Base-by-base conservation (phyloP, 2,329 filamentous ascomycete species). In the Botrytis medusae region DNA sequence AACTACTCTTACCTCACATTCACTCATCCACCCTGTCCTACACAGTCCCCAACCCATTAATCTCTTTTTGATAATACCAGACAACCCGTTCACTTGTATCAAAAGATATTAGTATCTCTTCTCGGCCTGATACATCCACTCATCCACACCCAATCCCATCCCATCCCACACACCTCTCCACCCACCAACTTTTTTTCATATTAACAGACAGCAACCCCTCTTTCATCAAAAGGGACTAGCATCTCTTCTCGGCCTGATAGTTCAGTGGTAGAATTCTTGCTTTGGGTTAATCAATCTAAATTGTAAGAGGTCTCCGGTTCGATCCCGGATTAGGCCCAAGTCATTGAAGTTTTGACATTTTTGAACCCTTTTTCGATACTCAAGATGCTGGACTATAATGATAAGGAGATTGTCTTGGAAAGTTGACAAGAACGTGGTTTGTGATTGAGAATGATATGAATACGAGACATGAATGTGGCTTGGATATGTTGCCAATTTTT, bases 231-330 rank as follows among this genome's bases (percentile, higher is more conserved):
- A n/a, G 29, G 16, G 62, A 46, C 29, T 34, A 46, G 46, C 34
- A 37, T 37, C 34, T 14, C 14, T 40, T 22, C 14, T 29, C 1
- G 63, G 63, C 63, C 63, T 67, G 63, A 67, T 67, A 67, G 63
- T 67, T 67, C 63, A 67, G 63, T 67, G 63, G 63, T 67, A 67
- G 64, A 67, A 67, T 67, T 67, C 64, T 67, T 67, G 64, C 64
- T 67, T 67, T 67, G 64, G 64, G 64, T 37, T 14, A 0, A 1
- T 7, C 8, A n/a, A 42, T 42, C 14, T n/a, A 40, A 29, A 6
- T n/a, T 67, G 64, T 67, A 54, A 51, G 64, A 67, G 64, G 64
- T 67, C 64, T 67, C 64, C 64, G 64, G 46, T 67, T 67, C 64
- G n/a, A 67, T 54, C 46, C 64, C 64, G 64, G 46, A 67, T 67